Evolutionary conservation across 257 asterid genomes (phyloP), one percentile per base, ranked within the genome.

Genomic region (Ajuga chamaepitys): DNA sequence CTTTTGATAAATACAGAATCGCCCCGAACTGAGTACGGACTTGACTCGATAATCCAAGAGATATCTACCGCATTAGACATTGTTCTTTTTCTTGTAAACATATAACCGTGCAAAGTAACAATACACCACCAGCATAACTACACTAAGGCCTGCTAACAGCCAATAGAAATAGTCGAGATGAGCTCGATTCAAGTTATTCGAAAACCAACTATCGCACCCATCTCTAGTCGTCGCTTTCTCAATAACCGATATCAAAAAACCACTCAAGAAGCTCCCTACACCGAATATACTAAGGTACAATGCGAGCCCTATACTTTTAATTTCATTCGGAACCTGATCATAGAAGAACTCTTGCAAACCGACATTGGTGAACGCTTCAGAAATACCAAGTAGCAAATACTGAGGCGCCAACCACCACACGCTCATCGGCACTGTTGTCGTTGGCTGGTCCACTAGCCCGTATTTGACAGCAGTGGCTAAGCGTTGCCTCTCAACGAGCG

Each of bases 151-250:
- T 0, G 79, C 77, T 20, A 85, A 65, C 32, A 82, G 16, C 78
- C 81, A 74, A 46, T 82, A 85, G 68, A 85, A 85, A 77, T 82
- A 80, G 54, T 82, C 88, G 8, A 85, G 70, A 73, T 82, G 91
- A 5, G 77, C 86, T 3, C 61, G 68, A 47, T 85, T 85, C 77
- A 85, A 66, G 77, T 82, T 82, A 59, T 78, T 68, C 2, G 80
- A 44, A 10, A 85, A 66, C 86, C 88, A 85, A 9, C 91, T 74
- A 10, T 58, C 71, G 3, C 14, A 25, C 0, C 75, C 82, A 11
- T 40, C 4, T 4, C 37, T 47, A 9, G 71, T 28, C 1, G 82
- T 85, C 11, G 37, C 58, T 32, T 46, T 55, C 47, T 84, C 65
- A 3, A 84, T 57, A 24, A 52, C 5, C 3, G 77, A 73, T 9